A percentile compares a stretch with the other conserved stretches of the same genome.
phyloP scores from a whole-genome alignment of 176 grass and related monocot species.

The Triticum aestivum region IWGSC_CS_RefSeq_v2.1 NC_057803.1:68456562-68457061 shows the following conservation, averaged over 20 bases:
- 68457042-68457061: slow-evolving; percentile 71
- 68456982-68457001: slow-evolving; percentile 57
- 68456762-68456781: slow-evolving; percentile 26
- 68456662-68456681: slow-evolving; percentile 78
- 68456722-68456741: slow-evolving; percentile 62
- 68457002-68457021: slow-evolving; percentile 82
- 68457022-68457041: slow-evolving; percentile 92
- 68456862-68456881: slow-evolving; percentile 52
- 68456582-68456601: slow-evolving; percentile 28
- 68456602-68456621: not conserved
- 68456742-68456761: slow-evolving; percentile 70
- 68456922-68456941: slow-evolving; percentile 66
- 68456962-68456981: slow-evolving; percentile 74
- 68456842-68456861: slow-evolving; percentile 72
- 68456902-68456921: slow-evolving; percentile 91
- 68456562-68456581: slow-evolving; percentile 73
- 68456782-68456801: not conserved
- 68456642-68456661: slow-evolving; percentile 25
- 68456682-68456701: slow-evolving; percentile 78
- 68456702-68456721: slow-evolving; percentile 79
- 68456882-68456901: slow-evolving; percentile 72
- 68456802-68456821: not conserved
- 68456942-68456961: slow-evolving; percentile 62
- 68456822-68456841: not conserved
- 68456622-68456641: too few species aligned